phyloP scores from a whole-genome alignment of 78 protist species.

The slime mould (Dictyostelium discoideum) region DNA sequence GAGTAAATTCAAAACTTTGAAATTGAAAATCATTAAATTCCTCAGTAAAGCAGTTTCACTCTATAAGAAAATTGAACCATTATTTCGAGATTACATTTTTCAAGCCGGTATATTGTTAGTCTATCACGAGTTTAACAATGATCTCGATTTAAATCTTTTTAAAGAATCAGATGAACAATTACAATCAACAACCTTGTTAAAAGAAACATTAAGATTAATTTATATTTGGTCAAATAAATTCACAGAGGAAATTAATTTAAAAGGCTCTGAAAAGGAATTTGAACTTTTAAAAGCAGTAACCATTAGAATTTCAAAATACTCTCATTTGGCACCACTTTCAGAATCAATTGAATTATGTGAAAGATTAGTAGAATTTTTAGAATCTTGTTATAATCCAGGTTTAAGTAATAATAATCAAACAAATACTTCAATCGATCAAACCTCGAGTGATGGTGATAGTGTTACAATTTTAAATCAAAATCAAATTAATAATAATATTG shows the following conservation, averaged over 20 bases:
- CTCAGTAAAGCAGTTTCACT: background rate
- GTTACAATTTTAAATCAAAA: background rate
- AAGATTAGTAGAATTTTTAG: conserved; percentile 11
- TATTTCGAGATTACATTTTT: background rate
- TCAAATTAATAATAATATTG: background rate
- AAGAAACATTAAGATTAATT: conserved; percentile 8
- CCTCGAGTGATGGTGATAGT: background rate
- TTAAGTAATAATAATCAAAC: conserved; percentile 1
- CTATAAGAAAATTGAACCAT: background rate
- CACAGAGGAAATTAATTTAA: background rate
- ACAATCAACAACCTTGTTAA: background rate
- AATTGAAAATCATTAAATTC: background rate
- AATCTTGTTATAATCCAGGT: background rate
- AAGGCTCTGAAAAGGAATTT: background rate
- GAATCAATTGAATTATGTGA: conserved; percentile 12
- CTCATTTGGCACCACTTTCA: background rate
- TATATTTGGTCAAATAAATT: conserved; percentile 5
- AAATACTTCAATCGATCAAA: background rate
- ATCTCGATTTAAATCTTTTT: background rate
- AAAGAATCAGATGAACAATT: background rate
- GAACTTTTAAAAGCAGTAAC: conserved; percentile 11
- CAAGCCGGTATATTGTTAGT: conserved; percentile 10
- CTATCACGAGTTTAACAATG: background rate
- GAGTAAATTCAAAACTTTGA: background rate
- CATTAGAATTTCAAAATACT: background rate